Percentiles rank a stretch among this genome's conserved stretches.
Evolutionary conservation across 2,329 filamentous ascomycete species (phyloP).

Genomic region (Xylariales sp.): DNA sequence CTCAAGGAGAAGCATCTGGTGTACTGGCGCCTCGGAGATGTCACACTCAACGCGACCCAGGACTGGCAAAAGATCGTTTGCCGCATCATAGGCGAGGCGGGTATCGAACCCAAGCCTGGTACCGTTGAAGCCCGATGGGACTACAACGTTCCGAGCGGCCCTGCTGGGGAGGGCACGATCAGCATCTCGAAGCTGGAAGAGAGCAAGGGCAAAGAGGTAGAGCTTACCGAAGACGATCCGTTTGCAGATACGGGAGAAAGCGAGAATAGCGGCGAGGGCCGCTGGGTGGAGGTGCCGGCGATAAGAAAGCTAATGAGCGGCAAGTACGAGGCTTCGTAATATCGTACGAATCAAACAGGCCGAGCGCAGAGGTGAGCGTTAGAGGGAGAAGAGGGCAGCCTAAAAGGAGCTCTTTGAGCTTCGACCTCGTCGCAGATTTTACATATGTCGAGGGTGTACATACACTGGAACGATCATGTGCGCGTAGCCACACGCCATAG

Average conservation of each 20-base stretch:
- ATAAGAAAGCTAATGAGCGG: slow-evolving; percentile 68
- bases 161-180: slow-evolving; percentile 47
- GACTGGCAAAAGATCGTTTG: slow-evolving; percentile 76
- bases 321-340: slow-evolving; percentile 74
- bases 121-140: slow-evolving; percentile 84
- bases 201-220: slow-evolving; percentile 47
- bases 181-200: slow-evolving; percentile 54
- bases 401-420: too few relatives aligned
- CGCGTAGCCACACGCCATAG: too few relatives aligned
- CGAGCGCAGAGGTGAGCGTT: too few relatives aligned
- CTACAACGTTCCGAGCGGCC: slow-evolving; percentile 34
- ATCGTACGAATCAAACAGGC: too few relatives aligned
- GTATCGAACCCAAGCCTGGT: slow-evolving; percentile 65
- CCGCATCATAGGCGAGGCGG: slow-evolving; percentile 70
- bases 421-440: too few relatives aligned
- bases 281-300: slow-evolving; percentile 65
- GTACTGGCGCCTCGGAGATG: slow-evolving; percentile 75
- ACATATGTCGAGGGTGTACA: too few relatives aligned
- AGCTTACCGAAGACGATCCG: slow-evolving; percentile 52
- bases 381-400: too few relatives aligned
- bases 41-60: slow-evolving; percentile 59
- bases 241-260: slow-evolving; percentile 58
- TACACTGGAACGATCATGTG: too few relatives aligned
- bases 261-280: slow-evolving; percentile 19
- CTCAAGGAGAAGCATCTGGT: slow-evolving; percentile 71